Evolutionary conservation across 257 asterid genomes (phyloP), one percentile per base, ranked within the genome.

Genomic region (Lantana camara): DNA sequence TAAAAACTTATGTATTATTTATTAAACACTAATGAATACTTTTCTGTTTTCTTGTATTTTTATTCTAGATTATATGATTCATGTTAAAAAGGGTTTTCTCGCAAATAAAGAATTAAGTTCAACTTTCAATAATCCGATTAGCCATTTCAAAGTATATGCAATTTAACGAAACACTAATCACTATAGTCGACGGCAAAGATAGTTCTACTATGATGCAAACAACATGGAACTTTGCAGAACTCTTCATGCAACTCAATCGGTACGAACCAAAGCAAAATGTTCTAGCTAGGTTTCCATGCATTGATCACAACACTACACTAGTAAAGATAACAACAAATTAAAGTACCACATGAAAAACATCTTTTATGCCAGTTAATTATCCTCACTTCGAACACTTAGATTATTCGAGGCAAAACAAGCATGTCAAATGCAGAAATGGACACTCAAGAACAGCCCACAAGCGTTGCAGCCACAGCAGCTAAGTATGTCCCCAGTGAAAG

Each of bases 201-300:
- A 3, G 20, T 27, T 67, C 51, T 48, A 21, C n/a, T 12, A 67
- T 9, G 38, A 17, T 32, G 0, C 4, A 6, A 34, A 50, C 14
- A 11, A 49, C 46, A 27, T 38, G 34, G 15, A 54, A 35, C 24
- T 58, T 52, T 11, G 30, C 11, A 23, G 55, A 59, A 59, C 55
- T 59, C 49, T 11, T n/a, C 8, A 15, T 10, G 45, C 4, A n/a
- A 51, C 5, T 15, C 5, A 22, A n/a, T n/a, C 14, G 13, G 22
- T 60, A 60, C 54, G 23, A 55, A 38, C 41, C 38, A 21, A 48
- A 40, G 34, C 4, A 16, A 46, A 57, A 68, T 48, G 60, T 68
- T 34, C 23, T 22, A 58, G 1, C 37, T 34, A 7, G 5, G 16
- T 37, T n/a, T 12, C 3, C 16, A 9, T 14, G n/a, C 24, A 63